Evolutionary conservation across 2,329 filamentous ascomycete species (phyloP).

Genomic region (Arthrobotrys iridis): DNA sequence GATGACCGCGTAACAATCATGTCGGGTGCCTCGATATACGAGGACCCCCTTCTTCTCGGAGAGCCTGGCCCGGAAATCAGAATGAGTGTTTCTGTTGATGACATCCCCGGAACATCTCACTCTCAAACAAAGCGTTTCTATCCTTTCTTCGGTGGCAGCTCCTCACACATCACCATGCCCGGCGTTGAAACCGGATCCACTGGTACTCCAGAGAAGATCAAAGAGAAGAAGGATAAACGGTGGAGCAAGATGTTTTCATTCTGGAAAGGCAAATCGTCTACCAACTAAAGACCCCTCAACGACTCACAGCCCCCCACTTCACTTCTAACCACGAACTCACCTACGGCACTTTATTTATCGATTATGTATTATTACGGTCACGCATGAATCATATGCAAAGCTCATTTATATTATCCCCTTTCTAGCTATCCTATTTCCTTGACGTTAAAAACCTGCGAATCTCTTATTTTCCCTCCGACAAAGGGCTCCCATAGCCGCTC

Average conservation of each 20-base stretch:
- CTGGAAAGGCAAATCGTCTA: constrained; percentile 57
- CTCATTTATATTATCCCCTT: constrained; percentile 1
- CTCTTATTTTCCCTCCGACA: constrained; percentile 4
- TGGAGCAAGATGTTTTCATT: constrained; percentile 58
- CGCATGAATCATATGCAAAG: constrained; percentile 47
- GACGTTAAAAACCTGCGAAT: constrained; percentile 31
- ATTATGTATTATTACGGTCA: constrained; percentile 52
- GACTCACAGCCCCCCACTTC: constrained; percentile 1
- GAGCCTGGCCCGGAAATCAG: constrained; percentile 59
- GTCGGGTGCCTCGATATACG: constrained; percentile 51
- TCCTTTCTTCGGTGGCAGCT: constrained; percentile 57
- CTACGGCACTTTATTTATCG: constrained; percentile 51
- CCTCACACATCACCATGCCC: constrained; percentile 56
- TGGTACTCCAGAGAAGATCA: constrained; percentile 52
- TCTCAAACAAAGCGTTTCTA: constrained; percentile 55
- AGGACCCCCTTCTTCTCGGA: constrained; percentile 57
- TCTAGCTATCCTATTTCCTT: constrained; percentile 37
- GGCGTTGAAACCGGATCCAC: constrained; percentile 53
- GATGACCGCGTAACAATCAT: constrained; percentile 53
- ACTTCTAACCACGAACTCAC: constrained; percentile 28
- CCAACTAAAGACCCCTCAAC: constrained; percentile 20
- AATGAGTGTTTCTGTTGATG: constrained; percentile 58
- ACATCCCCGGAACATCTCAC: constrained; percentile 56
- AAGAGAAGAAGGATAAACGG: constrained; percentile 57
- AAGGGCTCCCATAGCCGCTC: constrained; percentile 42